These are phyloP conservation scores for Tetrapisispora fleetii DNA, from an alignment of 805 yeast genomes.

Conservation along the genomic window DNA sequence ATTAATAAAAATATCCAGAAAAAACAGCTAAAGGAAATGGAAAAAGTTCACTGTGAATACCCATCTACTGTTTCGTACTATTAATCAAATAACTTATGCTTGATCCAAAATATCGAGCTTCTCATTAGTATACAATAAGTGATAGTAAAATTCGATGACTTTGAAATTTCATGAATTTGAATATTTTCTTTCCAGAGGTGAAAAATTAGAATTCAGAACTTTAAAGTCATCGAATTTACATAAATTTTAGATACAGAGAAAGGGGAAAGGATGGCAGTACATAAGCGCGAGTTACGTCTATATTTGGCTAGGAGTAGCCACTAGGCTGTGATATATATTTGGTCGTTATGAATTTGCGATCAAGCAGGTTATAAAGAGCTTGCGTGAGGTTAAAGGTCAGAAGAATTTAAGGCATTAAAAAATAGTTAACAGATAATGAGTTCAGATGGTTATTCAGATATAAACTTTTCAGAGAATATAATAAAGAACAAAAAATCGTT, in stretches of 20 bases:
- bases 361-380: too few species aligned
- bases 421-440: neutral
- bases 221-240: neutral
- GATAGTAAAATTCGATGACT: neutral
- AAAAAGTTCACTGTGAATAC: too few species aligned
- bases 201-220: neutral
- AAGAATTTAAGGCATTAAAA: neutral
- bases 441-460: neutral
- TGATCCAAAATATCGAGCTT: too few species aligned
- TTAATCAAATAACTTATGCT: too few species aligned
- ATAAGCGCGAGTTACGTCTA: too few species aligned
- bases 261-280: neutral
- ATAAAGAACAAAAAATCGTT: slow-evolving; percentile 14
- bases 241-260: too few species aligned
- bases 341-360: too few species aligned
- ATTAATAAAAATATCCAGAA: neutral
- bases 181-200: neutral
- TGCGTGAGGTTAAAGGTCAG: too few species aligned
- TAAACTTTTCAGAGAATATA: neutral
- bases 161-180: neutral
- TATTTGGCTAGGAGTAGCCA: too few species aligned
- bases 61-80: neutral
- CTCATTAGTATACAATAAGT: neutral
- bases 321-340: too few species aligned
- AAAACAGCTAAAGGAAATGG: too few species aligned